A percentile compares a stretch with the other conserved stretches of the same genome.
Conservation (phyloP, 805 yeast species). For the Blastobotrys peoriensis region DNA sequence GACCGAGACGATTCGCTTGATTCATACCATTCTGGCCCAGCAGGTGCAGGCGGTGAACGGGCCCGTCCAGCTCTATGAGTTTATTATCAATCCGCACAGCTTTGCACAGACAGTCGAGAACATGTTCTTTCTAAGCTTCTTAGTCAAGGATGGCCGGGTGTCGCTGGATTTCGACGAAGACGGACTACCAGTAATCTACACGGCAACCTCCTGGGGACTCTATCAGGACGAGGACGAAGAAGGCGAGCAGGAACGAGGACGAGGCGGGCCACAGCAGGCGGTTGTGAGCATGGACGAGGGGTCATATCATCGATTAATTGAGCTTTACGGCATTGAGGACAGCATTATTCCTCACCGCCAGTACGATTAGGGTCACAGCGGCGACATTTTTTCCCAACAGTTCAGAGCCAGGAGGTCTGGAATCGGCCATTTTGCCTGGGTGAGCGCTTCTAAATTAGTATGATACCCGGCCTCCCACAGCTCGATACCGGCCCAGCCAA, state of each 20-base stretch:
- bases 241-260: constrained; percentile 5
- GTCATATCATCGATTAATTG: constrained; percentile 57
- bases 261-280: constrained; percentile 34
- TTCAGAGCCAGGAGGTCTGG: constrained; percentile 33
- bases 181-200: constrained; percentile 23
- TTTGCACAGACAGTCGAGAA: constrained; percentile 80
- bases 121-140: constrained; percentile 73
- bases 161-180: constrained; percentile 42
- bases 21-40: constrained; percentile 38
- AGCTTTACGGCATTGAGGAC: constrained; percentile 48
- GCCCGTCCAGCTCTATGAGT: constrained; percentile 53
- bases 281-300: constrained; percentile 64
- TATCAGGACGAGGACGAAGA: constrained; percentile 4
- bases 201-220: background rate
- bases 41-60: constrained; percentile 10
- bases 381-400: constrained; percentile 6
- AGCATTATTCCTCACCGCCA: constrained; percentile 45
- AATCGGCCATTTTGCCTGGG: constrained; percentile 80
- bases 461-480: constrained; percentile 51
- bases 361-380: constrained; percentile 9
- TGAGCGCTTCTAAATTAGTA: constrained; percentile 52
- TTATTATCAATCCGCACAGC: constrained; percentile 68
- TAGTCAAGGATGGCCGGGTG: constrained; percentile 67
- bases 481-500: constrained; percentile 96
- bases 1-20: constrained; percentile 43